Conservation (phyloP, 176 grass and related monocot genomes). For the Olyra latifolia region DNA sequence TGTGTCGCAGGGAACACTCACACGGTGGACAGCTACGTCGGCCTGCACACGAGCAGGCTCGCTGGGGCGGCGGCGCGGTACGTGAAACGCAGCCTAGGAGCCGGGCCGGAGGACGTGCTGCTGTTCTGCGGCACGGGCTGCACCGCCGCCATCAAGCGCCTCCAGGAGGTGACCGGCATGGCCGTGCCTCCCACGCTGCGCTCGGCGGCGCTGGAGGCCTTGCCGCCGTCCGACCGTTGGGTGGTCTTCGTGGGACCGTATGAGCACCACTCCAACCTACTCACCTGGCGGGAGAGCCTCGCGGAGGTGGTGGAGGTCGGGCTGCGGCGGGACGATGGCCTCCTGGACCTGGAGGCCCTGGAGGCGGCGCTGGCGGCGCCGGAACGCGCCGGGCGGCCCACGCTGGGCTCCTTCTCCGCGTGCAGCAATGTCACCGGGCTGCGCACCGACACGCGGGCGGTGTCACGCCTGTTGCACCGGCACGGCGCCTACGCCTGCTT, state of each 20-base stretch:
- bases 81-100: conserved; percentile 64
- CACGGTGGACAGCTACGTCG: conserved; percentile 79
- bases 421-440: conserved; percentile 79
- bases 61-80: conserved; percentile 45
- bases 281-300: conserved; percentile 69
- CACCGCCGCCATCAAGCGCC: conserved; percentile 52
- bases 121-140: conserved; percentile 52
- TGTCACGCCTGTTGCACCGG: conserved; percentile 50
- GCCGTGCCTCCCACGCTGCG: conserved; percentile 37
- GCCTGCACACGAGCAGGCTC: conserved; percentile 47
- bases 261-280: conserved; percentile 88
- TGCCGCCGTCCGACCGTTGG: conserved; percentile 56
- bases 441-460: conserved; percentile 52
- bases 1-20: conserved; percentile 59
- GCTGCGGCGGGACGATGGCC: conserved; percentile 18
- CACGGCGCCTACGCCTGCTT: conserved; percentile 79
- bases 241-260: conserved; percentile 70
- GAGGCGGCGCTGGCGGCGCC: conserved; percentile 28
- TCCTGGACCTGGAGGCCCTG: conserved; percentile 49
- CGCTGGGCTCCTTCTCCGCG: conserved; percentile 72
- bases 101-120: conserved; percentile 36
- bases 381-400: conserved; percentile 37
- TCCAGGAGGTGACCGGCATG: conserved; percentile 61
- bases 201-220: conserved; percentile 19
- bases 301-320: conserved; percentile 70